Base-by-base conservation (phyloP, 345 rosid genomes). In the Chamaenerion angustifolium region DNA sequence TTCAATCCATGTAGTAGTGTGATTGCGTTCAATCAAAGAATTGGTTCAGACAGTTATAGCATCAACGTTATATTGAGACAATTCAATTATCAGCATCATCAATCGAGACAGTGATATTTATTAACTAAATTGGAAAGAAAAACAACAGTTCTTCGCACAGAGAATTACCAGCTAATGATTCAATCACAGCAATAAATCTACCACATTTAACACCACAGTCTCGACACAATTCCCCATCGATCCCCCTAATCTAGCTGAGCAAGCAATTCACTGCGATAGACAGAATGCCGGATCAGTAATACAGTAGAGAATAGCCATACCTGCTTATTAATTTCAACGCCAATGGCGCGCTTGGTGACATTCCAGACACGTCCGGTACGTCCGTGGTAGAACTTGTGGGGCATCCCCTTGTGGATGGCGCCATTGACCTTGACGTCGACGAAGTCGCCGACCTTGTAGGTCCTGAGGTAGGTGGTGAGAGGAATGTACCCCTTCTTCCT, bases 371-470 rank as follows among this genome's bases (percentile, higher is more conserved):
- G 76, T 11, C 95, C 95, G 18, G 95, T 85, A 60, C 95, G 92
- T 10, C 95, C 95, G 59, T 62, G 60, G 47, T 55, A 85, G 73
- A 85, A 85, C 71, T 85, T 85, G 65, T 82, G 95, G 35, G 92
- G 95, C 95, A 85, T 85, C 15, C 95, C 95, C 74, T 85, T 85
- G 65, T 85, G 92, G 56, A 85, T 59, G 62, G 92, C 87, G 56
- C 92, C 88, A 35, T 85, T 85, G 27, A 85, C 92, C 61, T 85
- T 82, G 54, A 85, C 58, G 51, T 85, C 92, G 19, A 85, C 92
- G 68, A 76, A 74, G 19, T 82, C 83, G 16, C 92, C 92, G 58
- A 82, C 64, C 83, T 80, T 82, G 76, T 68, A 85, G 55, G 77
- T 74, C 41, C 85, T 67, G 0, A 82, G 78, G 63, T 85, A 82